phyloP scores from a whole-genome alignment of 139 green algal species.

The Chlamydomonas incerta region DNA sequence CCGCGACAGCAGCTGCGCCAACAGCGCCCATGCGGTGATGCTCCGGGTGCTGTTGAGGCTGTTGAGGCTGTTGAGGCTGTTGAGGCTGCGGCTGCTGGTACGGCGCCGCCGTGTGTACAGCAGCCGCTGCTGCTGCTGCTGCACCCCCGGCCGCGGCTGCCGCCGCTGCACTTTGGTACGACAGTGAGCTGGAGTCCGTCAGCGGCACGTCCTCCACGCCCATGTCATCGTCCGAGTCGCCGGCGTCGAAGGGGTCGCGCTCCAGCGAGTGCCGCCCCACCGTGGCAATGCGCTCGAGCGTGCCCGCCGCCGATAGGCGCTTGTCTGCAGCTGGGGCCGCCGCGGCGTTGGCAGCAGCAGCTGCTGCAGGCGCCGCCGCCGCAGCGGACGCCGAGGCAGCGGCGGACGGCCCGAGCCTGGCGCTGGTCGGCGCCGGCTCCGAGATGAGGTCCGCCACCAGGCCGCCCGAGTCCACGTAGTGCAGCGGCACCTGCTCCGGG shows the following conservation, averaged over 20 bases:
- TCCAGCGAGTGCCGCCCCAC: not conserved
- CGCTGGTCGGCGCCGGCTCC: not conserved
- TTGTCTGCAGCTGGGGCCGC: not conserved
- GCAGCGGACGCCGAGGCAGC: not conserved
- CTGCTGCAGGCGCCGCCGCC: not conserved
- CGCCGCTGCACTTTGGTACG: not conserved
- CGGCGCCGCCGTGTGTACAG: not conserved
- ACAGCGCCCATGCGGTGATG: not conserved
- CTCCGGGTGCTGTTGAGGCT: not conserved
- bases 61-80: not conserved
- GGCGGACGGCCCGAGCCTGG: not conserved
- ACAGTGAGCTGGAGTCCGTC: not conserved
- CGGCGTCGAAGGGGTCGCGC: constrained; percentile 17
- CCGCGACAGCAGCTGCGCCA: not conserved
- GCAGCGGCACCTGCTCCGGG: not conserved
- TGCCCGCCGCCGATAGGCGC: not conserved
- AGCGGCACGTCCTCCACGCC: not conserved
- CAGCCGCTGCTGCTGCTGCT: too few species aligned
- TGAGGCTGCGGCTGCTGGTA: not conserved
- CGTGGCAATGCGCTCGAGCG: not conserved
- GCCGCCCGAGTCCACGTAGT: not conserved
- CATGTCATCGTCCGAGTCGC: constrained; percentile 8
- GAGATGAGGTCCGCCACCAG: not conserved
- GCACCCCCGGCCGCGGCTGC: not conserved
- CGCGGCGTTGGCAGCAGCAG: not conserved